phyloP scores from a whole-genome alignment of 2,329 filamentous ascomycete genomes.

The Beauveria asiatica region DNA sequence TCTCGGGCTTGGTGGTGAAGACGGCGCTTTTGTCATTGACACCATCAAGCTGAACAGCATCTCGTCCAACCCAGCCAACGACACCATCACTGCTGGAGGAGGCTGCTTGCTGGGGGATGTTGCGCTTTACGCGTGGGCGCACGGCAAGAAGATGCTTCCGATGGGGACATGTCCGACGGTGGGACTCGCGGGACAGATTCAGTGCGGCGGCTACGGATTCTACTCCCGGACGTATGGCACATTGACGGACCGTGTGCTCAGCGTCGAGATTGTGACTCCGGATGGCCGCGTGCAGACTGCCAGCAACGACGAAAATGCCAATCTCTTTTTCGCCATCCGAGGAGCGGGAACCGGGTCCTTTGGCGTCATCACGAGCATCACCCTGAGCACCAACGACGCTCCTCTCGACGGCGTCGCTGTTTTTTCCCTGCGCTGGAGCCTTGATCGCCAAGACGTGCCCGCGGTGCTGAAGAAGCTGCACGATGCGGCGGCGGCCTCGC shows the following conservation, averaged over 20 bases:
- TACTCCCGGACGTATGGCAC: neutral
- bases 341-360: neutral
- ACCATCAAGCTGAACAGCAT: too few relatives aligned
- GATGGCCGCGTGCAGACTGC: neutral
- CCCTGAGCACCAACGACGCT: too few relatives aligned
- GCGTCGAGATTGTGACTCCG: neutral
- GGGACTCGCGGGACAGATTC: neutral
- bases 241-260: neutral
- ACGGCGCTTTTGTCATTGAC: too few relatives aligned
- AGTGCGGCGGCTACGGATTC: neutral
- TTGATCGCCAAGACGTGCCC: too few relatives aligned
- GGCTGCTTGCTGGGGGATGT: too few relatives aligned
- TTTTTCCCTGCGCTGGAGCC: too few relatives aligned
- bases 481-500: too few relatives aligned
- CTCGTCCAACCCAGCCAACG: too few relatives aligned
- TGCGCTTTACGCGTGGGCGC: too few relatives aligned
- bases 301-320: neutral
- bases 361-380: neutral
- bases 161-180: neutral
- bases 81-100: too few relatives aligned
- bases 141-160: neutral
- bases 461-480: too few relatives aligned
- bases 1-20: too few relatives aligned
- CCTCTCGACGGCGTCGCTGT: neutral
- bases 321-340: neutral